Evolutionary conservation across 768 basidiomycete genomes (phyloP).

Genomic region (Macrolepiota dolichaula): DNA sequence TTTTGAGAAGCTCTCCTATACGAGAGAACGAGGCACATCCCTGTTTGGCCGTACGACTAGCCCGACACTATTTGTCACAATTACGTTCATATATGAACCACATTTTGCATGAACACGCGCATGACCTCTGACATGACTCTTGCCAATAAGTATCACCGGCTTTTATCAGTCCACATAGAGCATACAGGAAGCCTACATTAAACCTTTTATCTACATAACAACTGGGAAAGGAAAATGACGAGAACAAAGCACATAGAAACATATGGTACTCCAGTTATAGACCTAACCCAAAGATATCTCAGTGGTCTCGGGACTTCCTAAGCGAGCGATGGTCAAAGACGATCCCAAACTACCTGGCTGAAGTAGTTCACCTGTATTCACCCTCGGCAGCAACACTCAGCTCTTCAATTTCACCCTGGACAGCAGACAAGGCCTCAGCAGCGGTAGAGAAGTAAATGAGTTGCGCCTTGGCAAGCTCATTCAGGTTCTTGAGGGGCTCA

Average conservation of each 20-base stretch:
- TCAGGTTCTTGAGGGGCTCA: slow-evolving; percentile 92
- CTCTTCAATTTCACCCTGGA: slow-evolving; percentile 93
- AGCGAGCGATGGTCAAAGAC: background rate
- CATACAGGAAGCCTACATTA: background rate
- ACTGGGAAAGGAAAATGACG: background rate
- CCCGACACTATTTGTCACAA: too few species aligned
- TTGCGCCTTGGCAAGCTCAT: slow-evolving; percentile 90
- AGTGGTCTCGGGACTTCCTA: slow-evolving; percentile 90
- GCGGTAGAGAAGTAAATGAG: slow-evolving; percentile 71
- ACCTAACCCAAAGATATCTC: slow-evolving; percentile 45
- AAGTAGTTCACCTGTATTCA: slow-evolving; percentile 71
- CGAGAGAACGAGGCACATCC: too few species aligned
- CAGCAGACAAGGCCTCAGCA: slow-evolving; percentile 75
- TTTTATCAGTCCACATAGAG: background rate
- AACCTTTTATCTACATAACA: background rate
- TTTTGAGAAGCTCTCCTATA: too few species aligned
- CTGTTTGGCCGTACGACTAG: too few species aligned
- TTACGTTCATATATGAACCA: too few species aligned
- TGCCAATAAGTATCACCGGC: too few species aligned
- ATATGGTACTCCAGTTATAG: background rate
- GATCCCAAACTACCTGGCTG: background rate
- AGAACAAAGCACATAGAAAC: background rate
- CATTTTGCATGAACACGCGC: too few species aligned
- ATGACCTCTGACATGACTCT: too few species aligned
- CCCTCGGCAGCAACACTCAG: slow-evolving; percentile 90